Percentiles rank a stretch among this genome's conserved stretches.
phyloP scores from a whole-genome alignment of 352 stramenopile genomes.

The Pythium vanterpoolii region DNA sequence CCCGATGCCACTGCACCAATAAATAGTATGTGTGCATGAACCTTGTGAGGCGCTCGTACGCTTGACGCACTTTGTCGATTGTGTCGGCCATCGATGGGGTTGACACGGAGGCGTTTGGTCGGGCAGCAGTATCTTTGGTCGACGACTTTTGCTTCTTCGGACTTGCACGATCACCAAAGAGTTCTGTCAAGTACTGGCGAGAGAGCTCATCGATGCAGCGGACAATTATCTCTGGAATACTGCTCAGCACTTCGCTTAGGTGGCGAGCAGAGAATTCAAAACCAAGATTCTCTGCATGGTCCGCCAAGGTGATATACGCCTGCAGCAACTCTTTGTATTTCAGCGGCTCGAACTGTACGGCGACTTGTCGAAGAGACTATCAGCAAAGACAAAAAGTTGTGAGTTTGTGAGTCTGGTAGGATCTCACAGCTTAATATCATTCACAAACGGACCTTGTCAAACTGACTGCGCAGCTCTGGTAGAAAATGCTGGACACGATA shows the following conservation, averaged over 20 bases:
- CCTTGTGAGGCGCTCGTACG: slow-evolving; percentile 69
- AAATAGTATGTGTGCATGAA: slow-evolving; percentile 90
- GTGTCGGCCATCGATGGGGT: slow-evolving; percentile 32
- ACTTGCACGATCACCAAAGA: slow-evolving; percentile 40
- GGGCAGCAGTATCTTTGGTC: slow-evolving; percentile 11
- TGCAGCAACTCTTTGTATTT: slow-evolving; percentile 81
- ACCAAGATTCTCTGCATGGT: slow-evolving; percentile 70
- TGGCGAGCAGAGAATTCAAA: slow-evolving; percentile 77
- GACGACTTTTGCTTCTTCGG: slow-evolving; percentile 36
- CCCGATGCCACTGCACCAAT: slow-evolving; percentile 86
- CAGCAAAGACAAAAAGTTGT: not conserved
- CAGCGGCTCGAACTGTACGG: slow-evolving; percentile 61
- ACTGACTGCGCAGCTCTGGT: slow-evolving; percentile 61
- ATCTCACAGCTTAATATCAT: not conserved
- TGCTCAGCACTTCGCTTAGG: slow-evolving; percentile 64
- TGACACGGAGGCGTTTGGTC: not conserved
- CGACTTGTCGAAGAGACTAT: slow-evolving; percentile 71
- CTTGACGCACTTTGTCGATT: slow-evolving; percentile 55
- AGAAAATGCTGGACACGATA: slow-evolving; percentile 75
- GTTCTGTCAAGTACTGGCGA: slow-evolving; percentile 36
- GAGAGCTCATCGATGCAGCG: slow-evolving; percentile 73
- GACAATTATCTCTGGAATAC: slow-evolving; percentile 77
- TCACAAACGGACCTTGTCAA: slow-evolving; percentile 48
- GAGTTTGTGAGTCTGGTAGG: not conserved
- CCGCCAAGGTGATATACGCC: slow-evolving; percentile 73